These are phyloP conservation scores for Fusarium multiceps DNA, from an alignment of 2,329 filamentous ascomycete species.

Conservation along the genomic window DNA sequence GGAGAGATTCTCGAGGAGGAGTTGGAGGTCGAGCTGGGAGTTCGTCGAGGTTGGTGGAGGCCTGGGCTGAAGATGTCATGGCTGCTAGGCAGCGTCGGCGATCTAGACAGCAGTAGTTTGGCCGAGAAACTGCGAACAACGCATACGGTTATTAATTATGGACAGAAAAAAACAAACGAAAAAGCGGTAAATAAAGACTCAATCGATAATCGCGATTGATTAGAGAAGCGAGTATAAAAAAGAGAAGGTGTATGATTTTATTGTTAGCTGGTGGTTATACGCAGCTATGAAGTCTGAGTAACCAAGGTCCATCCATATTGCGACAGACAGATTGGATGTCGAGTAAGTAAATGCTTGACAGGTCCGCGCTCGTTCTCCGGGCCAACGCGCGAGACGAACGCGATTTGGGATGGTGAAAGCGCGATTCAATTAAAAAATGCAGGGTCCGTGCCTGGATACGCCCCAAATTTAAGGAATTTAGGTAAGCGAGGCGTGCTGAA, in stretches of 20 bases:
- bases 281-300: constrained; percentile 24
- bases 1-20: constrained; percentile 67
- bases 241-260: background rate
- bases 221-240: background rate
- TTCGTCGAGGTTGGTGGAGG: constrained; percentile 59
- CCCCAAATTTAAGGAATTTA: constrained; percentile 1
- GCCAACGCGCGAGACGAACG: constrained; percentile 42
- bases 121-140: constrained; percentile 40
- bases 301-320: constrained; percentile 12
- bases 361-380: constrained; percentile 37
- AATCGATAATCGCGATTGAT: background rate
- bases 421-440: constrained; percentile 45
- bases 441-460: constrained; percentile 33
- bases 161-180: constrained; percentile 5
- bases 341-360: constrained; percentile 28
- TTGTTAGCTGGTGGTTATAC: constrained; percentile 5
- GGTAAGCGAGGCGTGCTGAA: constrained; percentile 8
- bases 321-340: background rate
- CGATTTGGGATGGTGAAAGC: constrained; percentile 30
- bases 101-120: constrained; percentile 53
- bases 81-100: constrained; percentile 54
- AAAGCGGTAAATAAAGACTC: constrained; percentile 3
- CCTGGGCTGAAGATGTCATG: constrained; percentile 57
- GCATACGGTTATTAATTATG: constrained; percentile 34
- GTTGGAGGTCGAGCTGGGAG: constrained; percentile 72